Evolutionary conservation across 306 rosid species (phyloP).

Genomic region (Begonia fuchsioides): DNA sequence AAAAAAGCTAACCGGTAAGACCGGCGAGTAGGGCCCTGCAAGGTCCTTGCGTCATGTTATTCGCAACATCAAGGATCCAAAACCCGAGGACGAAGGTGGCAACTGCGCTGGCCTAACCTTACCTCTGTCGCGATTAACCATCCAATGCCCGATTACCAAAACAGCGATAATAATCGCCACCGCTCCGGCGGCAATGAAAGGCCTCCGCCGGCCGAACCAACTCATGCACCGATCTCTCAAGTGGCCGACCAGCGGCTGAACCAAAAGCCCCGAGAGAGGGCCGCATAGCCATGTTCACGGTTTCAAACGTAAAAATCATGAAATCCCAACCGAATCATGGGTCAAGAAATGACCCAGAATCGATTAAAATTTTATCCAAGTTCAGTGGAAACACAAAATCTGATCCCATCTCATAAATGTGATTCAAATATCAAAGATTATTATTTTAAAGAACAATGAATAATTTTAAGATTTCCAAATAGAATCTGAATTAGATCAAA

Average conservation of each 20-base stretch:
- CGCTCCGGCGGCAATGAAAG: slow-evolving; percentile 65
- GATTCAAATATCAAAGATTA: too few species aligned
- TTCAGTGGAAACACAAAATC: too few species aligned
- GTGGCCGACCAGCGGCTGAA: slow-evolving; percentile 84
- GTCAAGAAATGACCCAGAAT: too few species aligned
- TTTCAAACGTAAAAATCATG: too few species aligned
- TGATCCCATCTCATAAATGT: too few species aligned
- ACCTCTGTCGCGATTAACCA: slow-evolving; percentile 47
- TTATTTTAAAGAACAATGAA: too few species aligned
- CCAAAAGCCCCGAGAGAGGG: slow-evolving; percentile 73
- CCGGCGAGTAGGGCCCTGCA: slow-evolving; percentile 38
- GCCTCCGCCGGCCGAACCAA: slow-evolving; percentile 80
- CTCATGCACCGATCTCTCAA: slow-evolving; percentile 66
- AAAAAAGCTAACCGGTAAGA: slow-evolving; percentile 55
- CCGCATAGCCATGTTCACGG: slow-evolving; percentile 98
- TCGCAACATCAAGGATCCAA: slow-evolving; percentile 1
- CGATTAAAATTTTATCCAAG: too few species aligned
- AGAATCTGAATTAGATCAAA: too few species aligned
- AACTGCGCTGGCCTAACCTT: slow-evolving; percentile 42
- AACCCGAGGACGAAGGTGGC: slow-evolving; percentile 14
- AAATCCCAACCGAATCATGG: too few species aligned
- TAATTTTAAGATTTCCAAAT: too few species aligned
- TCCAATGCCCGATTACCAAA: slow-evolving; percentile 56
- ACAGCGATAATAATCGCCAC: slow-evolving; percentile 32
- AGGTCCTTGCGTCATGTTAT: slow-evolving; percentile 1